phyloP scores from a whole-genome alignment of 495 filamentous ascomycete species.

The Hypoxylon fuscum region DNA sequence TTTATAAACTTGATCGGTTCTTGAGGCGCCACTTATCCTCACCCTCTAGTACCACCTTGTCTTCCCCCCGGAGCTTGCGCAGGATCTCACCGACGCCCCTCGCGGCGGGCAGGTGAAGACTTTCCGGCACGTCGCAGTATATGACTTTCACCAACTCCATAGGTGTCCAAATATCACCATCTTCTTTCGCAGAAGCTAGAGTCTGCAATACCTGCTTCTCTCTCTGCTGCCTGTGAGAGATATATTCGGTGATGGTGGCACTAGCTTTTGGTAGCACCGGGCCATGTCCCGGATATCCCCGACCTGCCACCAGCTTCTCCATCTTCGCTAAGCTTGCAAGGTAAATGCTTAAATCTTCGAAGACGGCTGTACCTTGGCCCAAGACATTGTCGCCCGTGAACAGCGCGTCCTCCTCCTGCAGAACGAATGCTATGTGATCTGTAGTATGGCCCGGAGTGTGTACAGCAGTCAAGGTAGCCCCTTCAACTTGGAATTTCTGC shows the following conservation, averaged over 20 bases:
- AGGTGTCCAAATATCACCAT: conserved; percentile 64
- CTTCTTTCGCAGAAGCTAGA: conserved; percentile 56
- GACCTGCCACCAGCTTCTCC: conserved; percentile 67
- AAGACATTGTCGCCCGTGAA: conserved; percentile 97
- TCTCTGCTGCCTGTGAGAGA: conserved; percentile 77
- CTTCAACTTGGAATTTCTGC: conserved; percentile 76
- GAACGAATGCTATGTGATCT: conserved; percentile 82
- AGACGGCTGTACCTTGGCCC: conserved; percentile 92
- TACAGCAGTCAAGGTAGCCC: conserved; percentile 77
- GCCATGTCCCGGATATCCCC: conserved; percentile 92
- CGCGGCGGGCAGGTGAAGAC: conserved; percentile 76
- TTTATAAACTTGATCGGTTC: conserved; percentile 53
- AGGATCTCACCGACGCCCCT: conserved; percentile 74
- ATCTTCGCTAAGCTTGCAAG: conserved; percentile 77
- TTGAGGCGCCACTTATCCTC: conserved; percentile 65
- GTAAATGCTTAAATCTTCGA: conserved; percentile 82
- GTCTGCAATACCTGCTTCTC: conserved; percentile 83
- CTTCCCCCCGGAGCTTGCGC: conserved; percentile 73
- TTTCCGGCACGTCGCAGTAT: conserved; percentile 80
- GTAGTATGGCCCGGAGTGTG: conserved; percentile 86
- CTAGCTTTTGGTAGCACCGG: conserved; percentile 72
- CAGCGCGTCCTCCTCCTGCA: conserved; percentile 82
- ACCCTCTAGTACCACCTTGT: conserved; percentile 61
- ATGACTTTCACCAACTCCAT: conserved; percentile 88
- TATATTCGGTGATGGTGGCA: conserved; percentile 78